Evolutionary conservation across 169 alveolate genomes (phyloP), one percentile per base, ranked within the genome.

Genomic region (Besnoitia besnoiti): DNA sequence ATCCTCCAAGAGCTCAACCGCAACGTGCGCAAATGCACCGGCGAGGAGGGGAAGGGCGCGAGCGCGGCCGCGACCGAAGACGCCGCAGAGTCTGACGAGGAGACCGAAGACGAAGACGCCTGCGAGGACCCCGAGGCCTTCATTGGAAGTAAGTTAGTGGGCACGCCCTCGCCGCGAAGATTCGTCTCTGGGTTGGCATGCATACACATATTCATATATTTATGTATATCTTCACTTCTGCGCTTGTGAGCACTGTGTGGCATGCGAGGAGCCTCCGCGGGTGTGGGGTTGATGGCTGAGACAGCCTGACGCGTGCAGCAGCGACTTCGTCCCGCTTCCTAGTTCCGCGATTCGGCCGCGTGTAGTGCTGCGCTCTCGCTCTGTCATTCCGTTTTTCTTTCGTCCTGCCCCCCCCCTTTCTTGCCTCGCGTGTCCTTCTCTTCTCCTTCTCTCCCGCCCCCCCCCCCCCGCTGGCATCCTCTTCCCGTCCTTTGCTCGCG

Each of bases 141-240:
- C 84, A 85, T 85, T 59, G 91, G 91, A 67, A 85, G 91, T 85
- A 85, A 85, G 91, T 0, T 10, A 62, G 39, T 16, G 59, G 59
- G 7, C 24, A 49, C 59, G 59, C 24, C 33, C 35, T 19, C 21
- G 5, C 77, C 10, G 10, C 37, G 21, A 8, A 8, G 12, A 30
- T 19, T 10, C 35, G 40, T 61, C 33, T 61, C 77, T 61, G n/a
- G n/a, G n/a, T n/a, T n/a, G n/a, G n/a, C n/a, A n/a, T n/a, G n/a
- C n/a, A n/a, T n/a, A n/a, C n/a, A n/a, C n/a, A n/a, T n/a, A n/a
- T n/a, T n/a, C n/a, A n/a, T n/a, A n/a, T n/a, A n/a, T n/a, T n/a
- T n/a, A n/a, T n/a, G n/a, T n/a, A n/a, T n/a, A n/a, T n/a, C n/a
- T n/a, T n/a, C n/a, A n/a, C n/a, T n/a, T n/a, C n/a, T n/a, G n/a